Evolutionary conservation across 768 basidiomycete species (phyloP).

Genomic region (Filobasidium wieringae): DNA sequence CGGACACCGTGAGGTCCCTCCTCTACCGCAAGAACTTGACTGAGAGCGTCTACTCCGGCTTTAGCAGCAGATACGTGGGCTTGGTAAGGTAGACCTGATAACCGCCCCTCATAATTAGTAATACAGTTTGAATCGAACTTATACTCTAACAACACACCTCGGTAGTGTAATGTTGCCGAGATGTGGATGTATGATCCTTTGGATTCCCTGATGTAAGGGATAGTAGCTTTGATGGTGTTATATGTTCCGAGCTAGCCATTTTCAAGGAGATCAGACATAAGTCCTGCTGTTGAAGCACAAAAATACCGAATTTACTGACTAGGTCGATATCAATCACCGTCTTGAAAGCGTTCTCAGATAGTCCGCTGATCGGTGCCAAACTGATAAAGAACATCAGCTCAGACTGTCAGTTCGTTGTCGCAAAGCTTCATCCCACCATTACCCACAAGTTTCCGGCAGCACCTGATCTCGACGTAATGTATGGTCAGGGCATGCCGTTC

Average conservation of each 20-base stretch:
- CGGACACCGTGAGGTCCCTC: slow-evolving; percentile 91
- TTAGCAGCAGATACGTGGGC: slow-evolving; percentile 92
- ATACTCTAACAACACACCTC: slow-evolving; percentile 53
- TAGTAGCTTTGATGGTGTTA: slow-evolving; percentile 86
- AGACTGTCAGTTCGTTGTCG: neutral
- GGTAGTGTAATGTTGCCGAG: slow-evolving; percentile 77
- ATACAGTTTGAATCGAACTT: too few species aligned
- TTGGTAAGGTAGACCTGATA: slow-evolving; percentile 69
- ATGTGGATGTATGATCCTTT: slow-evolving; percentile 80
- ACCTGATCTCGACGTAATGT: too few species aligned
- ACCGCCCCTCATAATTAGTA: slow-evolving; percentile 9
- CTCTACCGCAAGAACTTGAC: slow-evolving; percentile 74
- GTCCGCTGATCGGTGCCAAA: slow-evolving; percentile 65
- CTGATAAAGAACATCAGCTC: slow-evolving; percentile 10
- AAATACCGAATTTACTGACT: too few species aligned
- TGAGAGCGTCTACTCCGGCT: slow-evolving; percentile 81
- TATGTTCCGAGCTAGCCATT: slow-evolving; percentile 82
- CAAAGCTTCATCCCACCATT: neutral
- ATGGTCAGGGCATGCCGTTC: too few species aligned
- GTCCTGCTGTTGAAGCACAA: neutral
- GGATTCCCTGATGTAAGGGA: slow-evolving; percentile 56
- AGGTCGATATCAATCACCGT: slow-evolving; percentile 92
- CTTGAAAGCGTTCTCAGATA: slow-evolving; percentile 81
- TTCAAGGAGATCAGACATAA: neutral
- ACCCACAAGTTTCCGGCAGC: slow-evolving; percentile 81